Percentiles rank a stretch among this genome's conserved stretches.
Evolutionary conservation across 208 protist genomes (phyloP).

Genomic region (Leishmania amazonensis): DNA sequence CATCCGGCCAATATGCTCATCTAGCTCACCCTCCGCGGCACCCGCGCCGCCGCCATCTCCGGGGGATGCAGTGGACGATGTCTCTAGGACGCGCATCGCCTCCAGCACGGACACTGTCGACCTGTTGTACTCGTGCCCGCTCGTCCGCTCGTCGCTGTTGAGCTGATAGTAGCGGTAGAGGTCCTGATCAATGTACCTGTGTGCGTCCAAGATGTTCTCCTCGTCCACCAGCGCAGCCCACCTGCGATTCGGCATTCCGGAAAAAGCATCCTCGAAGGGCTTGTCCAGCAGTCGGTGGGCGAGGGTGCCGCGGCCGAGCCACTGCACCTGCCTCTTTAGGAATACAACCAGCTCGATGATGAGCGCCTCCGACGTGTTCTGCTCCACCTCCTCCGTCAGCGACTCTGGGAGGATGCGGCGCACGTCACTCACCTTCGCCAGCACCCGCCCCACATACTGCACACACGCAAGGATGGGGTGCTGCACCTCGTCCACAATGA

Average conservation of each 20-base stretch:
- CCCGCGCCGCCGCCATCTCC: not conserved
- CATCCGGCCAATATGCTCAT: slow-evolving; percentile 49
- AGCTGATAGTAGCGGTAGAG: slow-evolving; percentile 79
- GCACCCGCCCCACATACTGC: slow-evolving; percentile 75
- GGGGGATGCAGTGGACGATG: not conserved
- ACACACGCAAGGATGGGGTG: slow-evolving; percentile 75
- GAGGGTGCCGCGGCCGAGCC: slow-evolving; percentile 57
- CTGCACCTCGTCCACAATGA: slow-evolving; percentile 32
- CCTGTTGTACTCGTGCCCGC: slow-evolving; percentile 72
- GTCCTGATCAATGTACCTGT: slow-evolving; percentile 58
- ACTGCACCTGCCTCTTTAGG: slow-evolving; percentile 70
- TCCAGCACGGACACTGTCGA: slow-evolving; percentile 27
- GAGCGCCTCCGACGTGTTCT: slow-evolving; percentile 64
- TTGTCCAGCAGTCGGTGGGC: slow-evolving; percentile 56
- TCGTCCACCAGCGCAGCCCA: slow-evolving; percentile 72
- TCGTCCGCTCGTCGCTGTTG: slow-evolving; percentile 74
- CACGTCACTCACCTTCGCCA: slow-evolving; percentile 67
- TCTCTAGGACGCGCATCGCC: slow-evolving; percentile 39
- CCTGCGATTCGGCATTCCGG: slow-evolving; percentile 34
- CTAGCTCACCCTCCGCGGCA: slow-evolving; percentile 22
- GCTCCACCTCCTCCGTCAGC: slow-evolving; percentile 63
- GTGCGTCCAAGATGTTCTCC: slow-evolving; percentile 38
- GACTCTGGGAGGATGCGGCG: slow-evolving; percentile 46
- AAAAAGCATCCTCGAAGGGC: slow-evolving; percentile 79
- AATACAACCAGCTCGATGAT: slow-evolving; percentile 71